Percentiles rank a stretch among this genome's conserved stretches.
phyloP scores from a whole-genome alignment of 1,139 yeast species.

The Lodderomyces orthopsilosis region DNA sequence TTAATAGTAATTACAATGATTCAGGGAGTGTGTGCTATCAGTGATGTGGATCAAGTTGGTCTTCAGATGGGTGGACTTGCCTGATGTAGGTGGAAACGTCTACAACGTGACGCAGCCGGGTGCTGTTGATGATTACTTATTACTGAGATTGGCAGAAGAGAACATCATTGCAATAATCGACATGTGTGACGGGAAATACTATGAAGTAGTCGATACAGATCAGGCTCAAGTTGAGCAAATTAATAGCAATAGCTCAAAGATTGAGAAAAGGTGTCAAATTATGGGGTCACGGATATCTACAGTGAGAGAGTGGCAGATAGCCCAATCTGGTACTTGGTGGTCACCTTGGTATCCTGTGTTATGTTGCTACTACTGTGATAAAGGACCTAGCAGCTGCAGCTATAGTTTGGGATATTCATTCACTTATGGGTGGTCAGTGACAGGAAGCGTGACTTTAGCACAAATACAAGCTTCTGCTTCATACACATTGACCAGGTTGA shows the following conservation, averaged over 20 bases:
- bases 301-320: neutral
- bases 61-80: neutral
- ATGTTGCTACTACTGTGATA: neutral
- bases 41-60: neutral
- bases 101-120: neutral
- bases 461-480: too few relatives aligned
- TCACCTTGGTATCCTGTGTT: neutral
- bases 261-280: neutral
- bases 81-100: neutral
- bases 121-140: neutral
- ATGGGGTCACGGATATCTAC: neutral
- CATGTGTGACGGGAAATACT: neutral
- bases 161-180: neutral
- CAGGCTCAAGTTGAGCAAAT: neutral
- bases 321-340: neutral
- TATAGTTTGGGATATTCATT: too few relatives aligned
- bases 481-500: too few relatives aligned
- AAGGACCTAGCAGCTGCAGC: too few relatives aligned
- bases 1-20: neutral
- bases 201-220: neutral
- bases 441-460: too few relatives aligned
- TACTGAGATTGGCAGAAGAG: neutral
- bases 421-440: too few relatives aligned
- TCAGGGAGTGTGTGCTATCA: neutral
- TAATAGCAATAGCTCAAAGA: neutral